A percentile compares a stretch with the other conserved stretches of the same genome.
phyloP scores from a whole-genome alignment of 106 monocot species.

The Acorus calamus region DNA sequence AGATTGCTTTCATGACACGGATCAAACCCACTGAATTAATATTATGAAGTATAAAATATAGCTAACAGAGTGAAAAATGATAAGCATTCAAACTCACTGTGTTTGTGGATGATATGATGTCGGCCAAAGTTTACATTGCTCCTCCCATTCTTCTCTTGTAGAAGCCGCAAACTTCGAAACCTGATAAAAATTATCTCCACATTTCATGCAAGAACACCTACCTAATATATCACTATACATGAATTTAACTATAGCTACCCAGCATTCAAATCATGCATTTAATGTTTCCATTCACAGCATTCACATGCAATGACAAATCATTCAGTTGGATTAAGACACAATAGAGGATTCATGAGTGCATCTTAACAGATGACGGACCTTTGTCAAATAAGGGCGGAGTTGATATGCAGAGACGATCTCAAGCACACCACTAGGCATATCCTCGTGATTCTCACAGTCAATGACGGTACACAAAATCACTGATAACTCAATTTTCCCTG shows the following conservation, averaged over 20 bases:
- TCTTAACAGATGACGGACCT: slow-evolving; percentile 19
- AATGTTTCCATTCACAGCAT: no score
- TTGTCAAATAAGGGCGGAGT: slow-evolving; percentile 32
- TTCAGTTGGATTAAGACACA: no score
- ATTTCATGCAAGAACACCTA: no score
- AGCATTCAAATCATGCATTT: no score
- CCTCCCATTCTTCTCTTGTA: slow-evolving; percentile 93
- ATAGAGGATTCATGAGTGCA: no score
- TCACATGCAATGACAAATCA: neutral
- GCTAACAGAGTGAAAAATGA: no score
- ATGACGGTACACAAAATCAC: slow-evolving; percentile 37
- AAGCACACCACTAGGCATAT: slow-evolving; percentile 28
- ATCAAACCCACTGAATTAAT: no score
- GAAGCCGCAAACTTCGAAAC: slow-evolving; percentile 64
- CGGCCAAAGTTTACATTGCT: slow-evolving; percentile 87
- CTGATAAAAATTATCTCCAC: slow-evolving; percentile 29
- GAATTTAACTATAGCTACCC: neutral
- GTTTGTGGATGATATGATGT: slow-evolving; percentile 80
- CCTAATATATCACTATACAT: neutral
- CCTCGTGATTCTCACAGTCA: slow-evolving; percentile 24
- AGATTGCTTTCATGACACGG: no score
- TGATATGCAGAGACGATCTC: slow-evolving; percentile 30
- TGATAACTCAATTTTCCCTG: slow-evolving; percentile 37
- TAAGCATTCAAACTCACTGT: no score
- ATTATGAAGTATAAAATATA: no score